A percentile compares a stretch with the other conserved stretches of the same genome.
These are phyloP conservation scores for Stachybotrys chlorohalonatus DNA, from an alignment of 2,329 filamentous ascomycete genomes.

Conservation along the genomic window DNA sequence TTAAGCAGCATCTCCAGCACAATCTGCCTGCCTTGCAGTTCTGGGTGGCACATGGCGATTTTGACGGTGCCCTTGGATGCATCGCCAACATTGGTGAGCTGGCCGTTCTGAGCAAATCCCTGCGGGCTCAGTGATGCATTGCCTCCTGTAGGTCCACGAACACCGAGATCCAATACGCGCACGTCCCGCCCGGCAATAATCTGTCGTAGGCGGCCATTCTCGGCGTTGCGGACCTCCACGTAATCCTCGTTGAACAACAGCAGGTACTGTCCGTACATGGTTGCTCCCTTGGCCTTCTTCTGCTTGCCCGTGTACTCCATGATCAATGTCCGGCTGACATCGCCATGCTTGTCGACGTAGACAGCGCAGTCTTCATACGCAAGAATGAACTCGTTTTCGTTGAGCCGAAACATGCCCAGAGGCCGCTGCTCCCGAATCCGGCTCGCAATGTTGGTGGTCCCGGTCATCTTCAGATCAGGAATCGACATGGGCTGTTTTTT, in stretches of 20 bases:
- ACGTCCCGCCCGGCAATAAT: constrained; percentile 91
- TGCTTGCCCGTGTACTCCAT: constrained; percentile 97
- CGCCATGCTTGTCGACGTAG: constrained; percentile 96
- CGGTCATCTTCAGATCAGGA: constrained; percentile 70
- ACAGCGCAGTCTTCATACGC: constrained; percentile 92
- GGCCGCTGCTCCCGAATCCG: constrained; percentile 78
- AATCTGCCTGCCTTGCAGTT: constrained; percentile 74
- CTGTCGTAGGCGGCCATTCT: constrained; percentile 87
- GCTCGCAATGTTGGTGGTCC: constrained; percentile 75
- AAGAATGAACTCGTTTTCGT: constrained; percentile 84
- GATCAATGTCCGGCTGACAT: constrained; percentile 85
- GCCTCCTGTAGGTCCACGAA: constrained; percentile 50
- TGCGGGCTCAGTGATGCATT: constrained; percentile 26
- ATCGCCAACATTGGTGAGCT: constrained; percentile 26
- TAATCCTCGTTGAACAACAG: constrained; percentile 94
- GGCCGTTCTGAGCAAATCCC: constrained; percentile 23
- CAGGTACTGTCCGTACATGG: constrained; percentile 85
- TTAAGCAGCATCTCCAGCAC: constrained; percentile 90
- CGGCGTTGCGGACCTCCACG: constrained; percentile 91
- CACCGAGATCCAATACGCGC: constrained; percentile 79
- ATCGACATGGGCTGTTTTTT: constrained; percentile 95
- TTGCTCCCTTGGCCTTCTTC: constrained; percentile 69
- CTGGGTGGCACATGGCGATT: constrained; percentile 90
- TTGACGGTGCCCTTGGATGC: constrained; percentile 72
- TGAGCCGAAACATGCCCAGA: constrained; percentile 92